Evolutionary conservation across 352 stramenopile species (phyloP), one percentile per base, ranked within the genome.

Genomic region (Porosira glacialis): DNA sequence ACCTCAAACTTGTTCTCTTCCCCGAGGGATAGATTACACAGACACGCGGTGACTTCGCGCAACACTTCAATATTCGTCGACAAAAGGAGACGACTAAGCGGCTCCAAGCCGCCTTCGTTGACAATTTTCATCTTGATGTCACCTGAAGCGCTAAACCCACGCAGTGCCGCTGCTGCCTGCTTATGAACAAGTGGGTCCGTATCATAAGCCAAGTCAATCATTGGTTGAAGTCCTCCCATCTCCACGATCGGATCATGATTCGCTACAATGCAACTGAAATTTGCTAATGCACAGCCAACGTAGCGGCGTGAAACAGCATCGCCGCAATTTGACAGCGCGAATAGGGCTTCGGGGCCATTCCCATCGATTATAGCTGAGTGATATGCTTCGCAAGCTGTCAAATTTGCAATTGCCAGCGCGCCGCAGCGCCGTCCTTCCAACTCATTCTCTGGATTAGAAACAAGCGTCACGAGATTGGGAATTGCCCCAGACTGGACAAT

Each of bases 1-100:
- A 98, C 95, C 74, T 98, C 95, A 63, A 97, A 97, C 77, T 98
- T 98, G 70, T 95, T 98, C 70, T 98, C 94, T 50, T 97, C 94
- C 28, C 89, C 93, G 30, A 96, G 80, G 3, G 93, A 96, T 26
- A 98, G 83, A 77, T 98, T 98, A 66, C 92, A 97, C 0, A 98
- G 78, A 2, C 93, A 94, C 0, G 93, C 94, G 50, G 93, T 97
- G 0, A 94, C 92, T 62, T 98, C 94, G 0, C 94, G 86, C 7
- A 98, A 78, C 30, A 98, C 95, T 69, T 97, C 93, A 7, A 95
- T 78, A 64, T 98, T 94, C 36, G 92, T 71, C 0, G 91, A 94
- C 49, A 92, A 71, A 10, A 98, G 78, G 2, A 98, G 81, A 38
- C 96, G 63, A 22, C 94, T 89, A 10, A 98, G 83, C 15, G 94